Evolutionary conservation across 768 basidiomycete species (phyloP), one percentile per base, ranked within the genome.

Genomic region (Collybia nuda): DNA sequence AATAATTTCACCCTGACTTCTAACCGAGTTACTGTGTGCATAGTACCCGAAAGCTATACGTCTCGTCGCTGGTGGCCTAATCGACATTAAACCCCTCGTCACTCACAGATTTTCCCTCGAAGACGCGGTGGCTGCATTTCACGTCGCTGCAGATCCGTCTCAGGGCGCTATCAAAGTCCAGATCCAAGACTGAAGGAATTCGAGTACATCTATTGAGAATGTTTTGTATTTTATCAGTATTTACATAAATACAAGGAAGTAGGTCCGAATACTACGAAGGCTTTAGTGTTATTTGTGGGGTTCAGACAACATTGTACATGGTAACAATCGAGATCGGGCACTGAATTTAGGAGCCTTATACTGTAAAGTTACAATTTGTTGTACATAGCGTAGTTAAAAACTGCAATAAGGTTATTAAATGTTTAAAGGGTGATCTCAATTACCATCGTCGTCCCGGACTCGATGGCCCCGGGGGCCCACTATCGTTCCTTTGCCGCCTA

Each of bases 21-120:
- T 5, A 40, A 35, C 39, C 38, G 32, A 24, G 26, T 26, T 3
- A n/a, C 36, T 6, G 19, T 44, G 35, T 40, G 36, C 21, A 35
- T 68, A 86, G 75, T 95, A 93, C 67, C 90, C 90, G 8, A 90
- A 88, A 60, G 93, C 93, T 2, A 81, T 95, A 51, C 79, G 85
- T 3, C 82, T 94, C 7, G 78, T 95, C n/a, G 84, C 86, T 36
- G 82, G 85, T 18, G 80, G 83, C 23, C 68, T 94, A 18, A 79
- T 86, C 46, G 74, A 89, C 57, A 69, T 92, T 51, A 84, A 85
- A 55, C 87, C 89, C 56, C 79, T 93, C 47, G 85, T 92, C n/a
- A 88, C 88, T 23, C 88, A 89, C 57, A 74, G 82, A 11, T 89
- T 89, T 64, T 54, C 73, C 17, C 77, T 95, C 15, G 86, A 88